These are phyloP conservation scores for Mortierella sp. DNA, from an alignment of 371 early-diverging fungal species.

Conservation along the genomic window DNA sequence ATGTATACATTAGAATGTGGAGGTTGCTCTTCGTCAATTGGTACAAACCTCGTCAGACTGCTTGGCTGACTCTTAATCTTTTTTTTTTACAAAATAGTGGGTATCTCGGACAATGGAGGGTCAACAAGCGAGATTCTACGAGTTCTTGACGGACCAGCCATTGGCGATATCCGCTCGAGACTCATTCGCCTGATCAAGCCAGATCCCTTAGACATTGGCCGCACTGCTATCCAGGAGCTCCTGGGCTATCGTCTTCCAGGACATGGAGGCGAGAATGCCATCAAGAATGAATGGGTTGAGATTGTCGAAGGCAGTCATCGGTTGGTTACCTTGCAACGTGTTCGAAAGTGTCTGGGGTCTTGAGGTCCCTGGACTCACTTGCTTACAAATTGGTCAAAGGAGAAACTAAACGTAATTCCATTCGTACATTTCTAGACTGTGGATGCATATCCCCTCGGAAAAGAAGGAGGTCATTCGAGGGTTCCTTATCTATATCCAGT, in stretches of 20 bases:
- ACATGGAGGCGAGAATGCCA: slow-evolving; percentile 62
- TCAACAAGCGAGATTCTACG: slow-evolving; percentile 75
- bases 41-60: neutral
- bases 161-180: slow-evolving; percentile 77
- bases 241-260: slow-evolving; percentile 75
- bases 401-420: neutral
- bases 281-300: slow-evolving; percentile 75
- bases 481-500: slow-evolving; percentile 76
- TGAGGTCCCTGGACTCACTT: neutral
- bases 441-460: slow-evolving; percentile 70
- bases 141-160: slow-evolving; percentile 79
- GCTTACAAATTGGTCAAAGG: neutral
- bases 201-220: slow-evolving; percentile 54
- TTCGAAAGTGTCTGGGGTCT: neutral
- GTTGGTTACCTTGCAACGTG: slow-evolving; percentile 39
- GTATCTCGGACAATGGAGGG: slow-evolving; percentile 83
- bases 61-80: slow-evolving; percentile 1
- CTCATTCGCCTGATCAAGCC: slow-evolving; percentile 71
- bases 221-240: slow-evolving; percentile 73
- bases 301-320: slow-evolving; percentile 79
- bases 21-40: neutral
- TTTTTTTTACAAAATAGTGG: slow-evolving; percentile 54
- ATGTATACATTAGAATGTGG: neutral
- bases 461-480: slow-evolving; percentile 80
- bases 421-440: slow-evolving; percentile 58